phyloP scores from a whole-genome alignment of 225 moss, liverwort and hornwort genomes.

The Pleurozium schreberi region DNA sequence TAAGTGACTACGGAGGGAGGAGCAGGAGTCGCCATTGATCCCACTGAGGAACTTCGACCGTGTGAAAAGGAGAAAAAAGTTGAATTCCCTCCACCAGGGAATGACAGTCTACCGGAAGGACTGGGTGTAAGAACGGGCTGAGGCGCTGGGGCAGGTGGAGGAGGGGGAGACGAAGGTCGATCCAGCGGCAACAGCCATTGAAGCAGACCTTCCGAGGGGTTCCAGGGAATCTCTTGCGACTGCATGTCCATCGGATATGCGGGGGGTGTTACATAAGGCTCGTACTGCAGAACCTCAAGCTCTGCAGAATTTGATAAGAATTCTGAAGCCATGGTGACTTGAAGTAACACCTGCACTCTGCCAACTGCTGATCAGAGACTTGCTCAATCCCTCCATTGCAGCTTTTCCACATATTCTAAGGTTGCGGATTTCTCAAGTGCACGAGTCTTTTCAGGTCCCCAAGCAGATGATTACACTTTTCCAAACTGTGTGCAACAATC shows the following conservation, averaged over 20 bases:
- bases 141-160: conserved; percentile 45
- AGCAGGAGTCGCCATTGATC: conserved; percentile 33
- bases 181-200: conserved; percentile 95
- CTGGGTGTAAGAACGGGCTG: conserved; percentile 48
- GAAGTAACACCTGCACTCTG: conserved; percentile 95
- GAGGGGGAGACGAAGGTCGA: conserved; percentile 91
- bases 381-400: conserved; percentile 2
- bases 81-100: conserved; percentile 56
- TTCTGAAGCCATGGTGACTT: conserved; percentile 81
- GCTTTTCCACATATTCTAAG: not conserved
- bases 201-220: conserved; percentile 70
- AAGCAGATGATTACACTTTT: not conserved
- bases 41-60: conserved; percentile 60
- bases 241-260: conserved; percentile 32
- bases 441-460: not conserved
- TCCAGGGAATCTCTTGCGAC: conserved; percentile 32
- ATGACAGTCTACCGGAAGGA: conserved; percentile 62
- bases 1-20: conserved; percentile 32
- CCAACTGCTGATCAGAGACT: conserved; percentile 66
- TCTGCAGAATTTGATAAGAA: conserved; percentile 49
- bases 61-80: conserved; percentile 90
- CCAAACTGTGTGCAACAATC: not conserved
- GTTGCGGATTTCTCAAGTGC: not conserved
- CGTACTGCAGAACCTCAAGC: conserved; percentile 91
- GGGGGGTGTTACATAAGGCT: conserved; percentile 57